Conservation (phyloP, 352 stramenopile genomes). For the Pythium insidiosum region DNA sequence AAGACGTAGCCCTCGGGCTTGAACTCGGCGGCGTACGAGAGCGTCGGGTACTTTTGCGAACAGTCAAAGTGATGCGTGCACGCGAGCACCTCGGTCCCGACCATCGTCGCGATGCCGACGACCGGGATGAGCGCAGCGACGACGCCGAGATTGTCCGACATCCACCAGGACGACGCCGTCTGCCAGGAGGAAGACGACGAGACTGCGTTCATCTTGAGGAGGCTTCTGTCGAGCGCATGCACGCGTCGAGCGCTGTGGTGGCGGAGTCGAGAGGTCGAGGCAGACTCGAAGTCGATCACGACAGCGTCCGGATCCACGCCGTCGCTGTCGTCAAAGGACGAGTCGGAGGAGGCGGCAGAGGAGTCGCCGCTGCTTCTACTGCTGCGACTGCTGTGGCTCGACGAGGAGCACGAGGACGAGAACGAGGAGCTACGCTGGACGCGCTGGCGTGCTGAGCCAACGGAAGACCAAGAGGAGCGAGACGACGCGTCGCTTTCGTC, state of each 20-base stretch:
- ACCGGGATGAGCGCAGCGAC: slow-evolving; percentile 66
- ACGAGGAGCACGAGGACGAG: too few species aligned
- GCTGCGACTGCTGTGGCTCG: background rate
- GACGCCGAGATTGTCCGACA: slow-evolving; percentile 49
- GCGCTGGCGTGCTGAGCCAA: too few species aligned
- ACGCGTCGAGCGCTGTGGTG: too few species aligned
- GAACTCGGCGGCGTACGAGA: slow-evolving; percentile 82
- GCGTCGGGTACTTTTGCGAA: slow-evolving; percentile 60
- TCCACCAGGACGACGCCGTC: slow-evolving; percentile 2
- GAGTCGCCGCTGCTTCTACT: background rate
- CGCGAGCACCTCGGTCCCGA: slow-evolving; percentile 55
- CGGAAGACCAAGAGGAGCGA: background rate
- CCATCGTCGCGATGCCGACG: slow-evolving; percentile 65
- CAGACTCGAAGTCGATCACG: too few species aligned
- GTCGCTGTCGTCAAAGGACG: background rate
- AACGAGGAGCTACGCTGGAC: too few species aligned
- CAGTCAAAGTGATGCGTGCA: slow-evolving; percentile 73
- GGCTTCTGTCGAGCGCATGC: too few species aligned
- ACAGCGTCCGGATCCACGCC: too few species aligned
- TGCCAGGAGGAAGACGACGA: too few species aligned
- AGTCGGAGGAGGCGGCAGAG: background rate
- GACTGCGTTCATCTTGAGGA: too few species aligned
- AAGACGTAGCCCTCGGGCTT: slow-evolving; percentile 61
- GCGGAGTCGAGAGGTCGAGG: too few species aligned
- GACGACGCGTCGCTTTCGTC: background rate